Evolutionary conservation across 192 early-diverging fungal species (phyloP).

Genomic region (Gaertneriomyces sp.): DNA sequence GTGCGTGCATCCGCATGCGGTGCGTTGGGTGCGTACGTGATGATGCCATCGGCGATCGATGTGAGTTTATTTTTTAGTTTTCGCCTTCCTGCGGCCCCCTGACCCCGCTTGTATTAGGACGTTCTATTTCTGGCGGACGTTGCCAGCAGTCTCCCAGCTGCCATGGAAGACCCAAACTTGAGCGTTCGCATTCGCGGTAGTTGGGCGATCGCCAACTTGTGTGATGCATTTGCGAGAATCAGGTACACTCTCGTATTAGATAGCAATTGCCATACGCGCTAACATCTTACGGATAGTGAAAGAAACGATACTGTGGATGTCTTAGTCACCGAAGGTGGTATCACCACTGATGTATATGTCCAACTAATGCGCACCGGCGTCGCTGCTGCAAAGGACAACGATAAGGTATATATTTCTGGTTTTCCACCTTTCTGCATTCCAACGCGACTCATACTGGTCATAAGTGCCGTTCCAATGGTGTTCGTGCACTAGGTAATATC

Average conservation of each 20-base stretch:
- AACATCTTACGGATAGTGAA: constrained; percentile 17
- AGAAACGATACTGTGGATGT: constrained; percentile 15
- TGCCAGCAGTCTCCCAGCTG: constrained; percentile 44
- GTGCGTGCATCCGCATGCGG: constrained; percentile 64
- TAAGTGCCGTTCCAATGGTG: constrained; percentile 68
- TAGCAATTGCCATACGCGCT: background rate
- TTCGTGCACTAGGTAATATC: constrained; percentile 64
- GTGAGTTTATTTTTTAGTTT: constrained; percentile 26
- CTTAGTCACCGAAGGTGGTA: constrained; percentile 34
- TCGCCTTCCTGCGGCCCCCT: background rate
- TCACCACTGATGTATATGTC: constrained; percentile 42
- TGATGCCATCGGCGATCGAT: constrained; percentile 51
- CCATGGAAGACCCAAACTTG: constrained; percentile 52
- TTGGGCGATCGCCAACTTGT: constrained; percentile 76
- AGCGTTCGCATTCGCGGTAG: constrained; percentile 64
- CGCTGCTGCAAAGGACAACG: constrained; percentile 60
- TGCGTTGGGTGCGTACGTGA: constrained; percentile 62
- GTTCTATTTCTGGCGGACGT: constrained; percentile 55
- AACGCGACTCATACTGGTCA: constrained; percentile 8
- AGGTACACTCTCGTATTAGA: constrained; percentile 5
- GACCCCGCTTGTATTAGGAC: constrained; percentile 39
- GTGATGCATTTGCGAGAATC: constrained; percentile 55
- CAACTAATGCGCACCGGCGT: constrained; percentile 47
- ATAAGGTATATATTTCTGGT: constrained; percentile 51
- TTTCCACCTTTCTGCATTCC: constrained; percentile 10